Evolutionary conservation across 2,329 filamentous ascomycete genomes (phyloP), one percentile per base, ranked within the genome.

Genomic region (Fusarium redolens): DNA sequence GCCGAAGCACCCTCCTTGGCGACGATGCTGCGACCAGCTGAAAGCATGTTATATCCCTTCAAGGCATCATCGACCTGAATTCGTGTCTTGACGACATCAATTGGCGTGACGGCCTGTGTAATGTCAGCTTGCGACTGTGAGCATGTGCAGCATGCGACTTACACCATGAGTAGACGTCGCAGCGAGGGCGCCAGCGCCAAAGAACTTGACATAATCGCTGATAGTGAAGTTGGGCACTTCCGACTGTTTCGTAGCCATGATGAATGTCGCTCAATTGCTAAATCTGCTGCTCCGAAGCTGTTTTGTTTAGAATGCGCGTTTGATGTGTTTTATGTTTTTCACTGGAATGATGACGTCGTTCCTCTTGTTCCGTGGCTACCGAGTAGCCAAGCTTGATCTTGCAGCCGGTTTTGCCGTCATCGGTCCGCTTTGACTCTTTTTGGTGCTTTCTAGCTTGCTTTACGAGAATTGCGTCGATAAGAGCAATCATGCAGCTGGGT

Each of bases 21-120:
- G 79, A 96, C 89, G 83, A 97, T 94, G 82, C 93, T 90, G 74
- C 90, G 89, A 84, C 92, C 94, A 64, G 93, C 93, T 79, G 91
- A 90, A 81, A 96, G 86, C 88, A 97, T 91, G 83, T 94, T 94
- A 79, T 89, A 88, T 84, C 95, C 95, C 86, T 96, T 96, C 83
- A 93, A 92, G 75, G 86, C 88, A 78, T 94, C 93, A 85, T 97
- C 94, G 81, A 97, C 92, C 85, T 97, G 94, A 82, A 97, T 96
- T 79, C 93, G 90, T 78, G 94, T 97, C 89, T 97, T 97, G 85
- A 97, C 93, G 81, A 95, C 95, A 80, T 85, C 85, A 69, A 86
- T 88, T 48, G 86, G 86, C 9, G 86, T 88, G 17, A 84, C 86
- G n/a, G 85, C 86, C 86, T 87, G 55, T 43, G 2, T 85, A 56